These are phyloP conservation scores for Lipomyces kockii DNA, from an alignment of 805 yeast species.

Conservation along the genomic window DNA sequence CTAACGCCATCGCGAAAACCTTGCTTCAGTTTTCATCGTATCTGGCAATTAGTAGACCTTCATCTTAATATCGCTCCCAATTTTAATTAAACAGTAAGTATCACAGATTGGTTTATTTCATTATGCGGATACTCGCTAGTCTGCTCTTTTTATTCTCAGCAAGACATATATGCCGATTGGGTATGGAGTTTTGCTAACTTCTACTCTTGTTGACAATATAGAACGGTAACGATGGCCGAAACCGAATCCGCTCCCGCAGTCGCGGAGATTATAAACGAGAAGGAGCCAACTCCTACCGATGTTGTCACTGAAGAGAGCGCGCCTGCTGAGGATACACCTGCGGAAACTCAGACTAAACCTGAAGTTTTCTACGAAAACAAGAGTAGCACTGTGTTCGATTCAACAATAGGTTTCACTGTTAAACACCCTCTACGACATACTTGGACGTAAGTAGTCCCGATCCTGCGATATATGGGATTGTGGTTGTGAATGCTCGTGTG, in stretches of 20 bases:
- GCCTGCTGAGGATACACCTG: neutral
- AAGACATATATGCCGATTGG: neutral
- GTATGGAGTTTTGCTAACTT: neutral
- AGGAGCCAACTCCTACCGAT: conserved; percentile 9
- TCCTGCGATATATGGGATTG: neutral
- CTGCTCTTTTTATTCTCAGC: neutral
- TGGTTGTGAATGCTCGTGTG: neutral
- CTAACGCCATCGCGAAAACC: neutral
- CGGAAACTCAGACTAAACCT: conserved; percentile 4
- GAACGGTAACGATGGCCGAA: conserved; percentile 11
- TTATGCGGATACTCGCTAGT: neutral
- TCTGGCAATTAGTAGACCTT: neutral
- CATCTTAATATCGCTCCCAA: neutral
- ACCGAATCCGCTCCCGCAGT: conserved; percentile 21
- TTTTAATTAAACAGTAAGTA: neutral
- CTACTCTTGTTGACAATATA: neutral
- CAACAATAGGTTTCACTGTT: conserved; percentile 59
- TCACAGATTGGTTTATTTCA: neutral
- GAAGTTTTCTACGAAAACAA: conserved; percentile 20
- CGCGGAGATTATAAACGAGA: conserved; percentile 21
- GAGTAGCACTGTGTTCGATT: conserved; percentile 58
- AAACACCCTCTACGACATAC: conserved; percentile 87
- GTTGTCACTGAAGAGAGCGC: conserved; percentile 1
- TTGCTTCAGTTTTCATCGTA: neutral
- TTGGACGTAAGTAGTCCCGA: conserved; percentile 63